Evolutionary conservation across 768 basidiomycete genomes (phyloP).

Genomic region (Kwoniella sp.): DNA sequence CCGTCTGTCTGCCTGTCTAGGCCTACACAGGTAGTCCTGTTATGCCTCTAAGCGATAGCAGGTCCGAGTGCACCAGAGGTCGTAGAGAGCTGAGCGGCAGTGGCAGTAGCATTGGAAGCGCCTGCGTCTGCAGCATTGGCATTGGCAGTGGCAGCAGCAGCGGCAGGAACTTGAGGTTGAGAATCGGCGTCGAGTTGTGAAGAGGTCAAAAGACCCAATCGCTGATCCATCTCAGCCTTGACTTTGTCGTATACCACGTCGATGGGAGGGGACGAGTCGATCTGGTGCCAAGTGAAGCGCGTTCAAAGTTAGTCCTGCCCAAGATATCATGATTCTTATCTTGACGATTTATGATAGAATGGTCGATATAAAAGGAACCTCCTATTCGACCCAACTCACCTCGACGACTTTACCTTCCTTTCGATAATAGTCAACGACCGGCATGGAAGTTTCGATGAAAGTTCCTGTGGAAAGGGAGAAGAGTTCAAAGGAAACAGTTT

Average conservation of each 20-base stretch:
- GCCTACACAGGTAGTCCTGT: too few species aligned
- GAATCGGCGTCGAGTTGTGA: neutral
- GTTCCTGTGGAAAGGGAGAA: constrained; percentile 60
- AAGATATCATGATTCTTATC: too few species aligned
- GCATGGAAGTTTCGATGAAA: constrained; percentile 84
- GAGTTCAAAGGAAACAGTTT: too few species aligned
- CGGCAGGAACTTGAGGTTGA: constrained; percentile 1
- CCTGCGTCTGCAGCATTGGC: too few species aligned
- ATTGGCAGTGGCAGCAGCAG: too few species aligned
- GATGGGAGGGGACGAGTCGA: constrained; percentile 60
- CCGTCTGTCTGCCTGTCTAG: too few species aligned
- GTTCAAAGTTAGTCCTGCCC: too few species aligned
- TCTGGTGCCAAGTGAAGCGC: constrained; percentile 44
- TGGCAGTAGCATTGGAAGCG: too few species aligned
- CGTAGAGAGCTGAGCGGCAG: too few species aligned
- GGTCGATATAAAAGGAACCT: neutral
- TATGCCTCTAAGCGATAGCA: too few species aligned
- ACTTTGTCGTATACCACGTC: constrained; percentile 72
- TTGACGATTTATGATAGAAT: too few species aligned
- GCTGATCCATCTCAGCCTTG: constrained; percentile 61
- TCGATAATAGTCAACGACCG: constrained; percentile 83
- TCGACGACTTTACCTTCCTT: constrained; percentile 71
- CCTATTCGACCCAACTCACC: constrained; percentile 64
- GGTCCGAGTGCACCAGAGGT: too few species aligned
- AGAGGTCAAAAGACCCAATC: constrained; percentile 54